Percentiles rank a stretch among this genome's conserved stretches.
These are phyloP conservation scores for Cutaneotrichosporon dermatis DNA, from an alignment of 1,284 basidiomycete species.

Conservation along the genomic window DNA sequence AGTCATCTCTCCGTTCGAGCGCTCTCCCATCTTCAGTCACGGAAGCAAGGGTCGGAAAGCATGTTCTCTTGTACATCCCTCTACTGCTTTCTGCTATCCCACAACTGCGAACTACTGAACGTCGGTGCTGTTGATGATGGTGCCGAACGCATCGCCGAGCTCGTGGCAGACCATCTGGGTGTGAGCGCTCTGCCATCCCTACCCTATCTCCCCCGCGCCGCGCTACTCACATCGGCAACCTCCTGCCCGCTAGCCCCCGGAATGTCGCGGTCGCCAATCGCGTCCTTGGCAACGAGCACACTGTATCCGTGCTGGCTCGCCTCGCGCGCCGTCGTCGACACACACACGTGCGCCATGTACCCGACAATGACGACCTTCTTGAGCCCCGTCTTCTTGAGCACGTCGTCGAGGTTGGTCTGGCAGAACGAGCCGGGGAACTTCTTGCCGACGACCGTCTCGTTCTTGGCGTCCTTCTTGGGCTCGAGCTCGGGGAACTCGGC, in stretches of 20 bases:
- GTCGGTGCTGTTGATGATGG: slow-evolving; percentile 15
- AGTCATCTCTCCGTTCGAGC: too few species aligned
- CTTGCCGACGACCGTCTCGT: slow-evolving; percentile 24
- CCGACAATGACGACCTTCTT: slow-evolving; percentile 24
- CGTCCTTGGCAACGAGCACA: slow-evolving; percentile 23
- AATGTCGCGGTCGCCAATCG: slow-evolving; percentile 30
- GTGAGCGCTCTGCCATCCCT: too few species aligned
- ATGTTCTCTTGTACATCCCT: too few species aligned
- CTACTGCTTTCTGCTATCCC: not conserved
- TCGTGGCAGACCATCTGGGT: slow-evolving; percentile 13
- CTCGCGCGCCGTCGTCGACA: slow-evolving; percentile 28
- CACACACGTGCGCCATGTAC: slow-evolving; percentile 33
- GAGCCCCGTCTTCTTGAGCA: slow-evolving; percentile 20
- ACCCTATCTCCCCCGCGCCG: too few species aligned
- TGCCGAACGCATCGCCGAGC: slow-evolving; percentile 19
- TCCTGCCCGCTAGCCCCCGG: slow-evolving; percentile 22
- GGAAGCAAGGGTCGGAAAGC: too few species aligned
- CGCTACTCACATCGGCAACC: slow-evolving; percentile 11
- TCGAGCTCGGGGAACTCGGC: slow-evolving; percentile 25
- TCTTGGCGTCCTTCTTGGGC: slow-evolving; percentile 1
- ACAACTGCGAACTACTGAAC: slow-evolving; percentile 4
- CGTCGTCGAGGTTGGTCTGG: slow-evolving; percentile 24
- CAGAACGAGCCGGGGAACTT: slow-evolving; percentile 27
- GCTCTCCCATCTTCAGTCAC: too few species aligned
- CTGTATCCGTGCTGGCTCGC: slow-evolving; percentile 26